Conservation (phyloP, 768 basidiomycete genomes). For the Russula emetica region DNA sequence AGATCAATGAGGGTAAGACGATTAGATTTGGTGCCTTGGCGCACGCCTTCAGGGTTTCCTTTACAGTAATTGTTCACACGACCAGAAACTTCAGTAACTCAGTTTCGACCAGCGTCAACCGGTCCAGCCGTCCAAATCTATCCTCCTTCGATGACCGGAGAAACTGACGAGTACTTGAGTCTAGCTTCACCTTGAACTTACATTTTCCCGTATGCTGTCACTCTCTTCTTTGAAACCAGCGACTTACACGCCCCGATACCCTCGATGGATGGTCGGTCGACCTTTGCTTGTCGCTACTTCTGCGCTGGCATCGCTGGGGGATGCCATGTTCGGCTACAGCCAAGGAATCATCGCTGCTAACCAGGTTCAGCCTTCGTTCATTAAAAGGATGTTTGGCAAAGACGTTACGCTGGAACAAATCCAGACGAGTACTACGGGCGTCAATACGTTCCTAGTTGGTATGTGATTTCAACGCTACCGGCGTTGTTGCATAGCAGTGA, state of each 20-base stretch:
- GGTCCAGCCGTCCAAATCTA: background rate
- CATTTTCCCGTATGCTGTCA: conserved; percentile 8
- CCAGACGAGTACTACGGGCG: conserved; percentile 41
- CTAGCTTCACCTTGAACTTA: background rate
- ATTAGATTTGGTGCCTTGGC: too few species aligned
- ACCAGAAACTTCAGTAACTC: background rate
- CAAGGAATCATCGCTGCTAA: conserved; percentile 51
- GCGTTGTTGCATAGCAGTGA: background rate
- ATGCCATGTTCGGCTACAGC: conserved; percentile 54
- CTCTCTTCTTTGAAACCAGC: conserved; percentile 35
- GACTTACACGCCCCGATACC: conserved; percentile 46
- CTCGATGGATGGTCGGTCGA: conserved; percentile 49
- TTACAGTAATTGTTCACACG: too few species aligned
- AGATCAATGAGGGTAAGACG: background rate
- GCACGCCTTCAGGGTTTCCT: too few species aligned
- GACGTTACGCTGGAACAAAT: conserved; percentile 45
- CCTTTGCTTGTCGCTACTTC: conserved; percentile 49
- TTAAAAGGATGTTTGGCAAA: conserved; percentile 45
- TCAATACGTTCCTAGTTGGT: conserved; percentile 48
- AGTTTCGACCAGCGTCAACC: background rate
- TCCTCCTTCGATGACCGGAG: background rate
- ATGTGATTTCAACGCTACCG: conserved; percentile 12
- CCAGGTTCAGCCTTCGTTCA: conserved; percentile 51
- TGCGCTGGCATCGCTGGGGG: conserved; percentile 51
- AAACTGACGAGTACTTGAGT: too few species aligned